Conservation (phyloP, 345 rosid species). For the Conringia planisiliqua region DNA sequence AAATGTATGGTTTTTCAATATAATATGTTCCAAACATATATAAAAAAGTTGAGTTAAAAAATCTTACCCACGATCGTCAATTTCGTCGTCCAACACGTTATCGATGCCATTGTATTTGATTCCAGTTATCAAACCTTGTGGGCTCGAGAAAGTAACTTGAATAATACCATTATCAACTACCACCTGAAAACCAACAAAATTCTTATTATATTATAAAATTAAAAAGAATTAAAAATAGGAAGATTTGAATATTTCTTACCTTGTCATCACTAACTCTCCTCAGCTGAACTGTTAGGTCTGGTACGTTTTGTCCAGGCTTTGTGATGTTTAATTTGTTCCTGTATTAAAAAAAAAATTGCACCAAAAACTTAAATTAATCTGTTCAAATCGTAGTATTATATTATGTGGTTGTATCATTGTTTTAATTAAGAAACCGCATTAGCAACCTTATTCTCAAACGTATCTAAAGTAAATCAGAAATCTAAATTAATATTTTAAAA, state of each 20-base stretch:
- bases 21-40: not conserved
- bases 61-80: conserved; percentile 60
- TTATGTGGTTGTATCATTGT: not conserved
- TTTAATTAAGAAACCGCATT: not conserved
- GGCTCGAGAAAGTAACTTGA: conserved; percentile 59
- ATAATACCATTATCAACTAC: conserved; percentile 69
- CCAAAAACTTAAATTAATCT: not conserved
- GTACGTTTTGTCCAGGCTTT: conserved; percentile 26
- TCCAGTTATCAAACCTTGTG: conserved; percentile 58
- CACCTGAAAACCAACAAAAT: conserved; percentile 45
- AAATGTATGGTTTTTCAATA: not conserved
- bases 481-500: not conserved
- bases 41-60: not conserved
- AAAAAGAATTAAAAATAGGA: not conserved
- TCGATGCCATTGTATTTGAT: conserved; percentile 62
- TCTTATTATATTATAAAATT: not conserved
- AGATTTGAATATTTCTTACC: conserved; percentile 2
- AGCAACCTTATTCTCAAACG: not conserved
- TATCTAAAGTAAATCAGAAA: not conserved
- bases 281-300: conserved; percentile 17
- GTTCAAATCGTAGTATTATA: not conserved
- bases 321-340: conserved; percentile 30
- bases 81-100: conserved; percentile 51
- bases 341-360: not conserved
- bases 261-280: conserved; percentile 21